A percentile compares a stretch with the other conserved stretches of the same genome.
Conservation (phyloP, 2,329 filamentous ascomycete genomes). For the Exophiala bonariae region DNA sequence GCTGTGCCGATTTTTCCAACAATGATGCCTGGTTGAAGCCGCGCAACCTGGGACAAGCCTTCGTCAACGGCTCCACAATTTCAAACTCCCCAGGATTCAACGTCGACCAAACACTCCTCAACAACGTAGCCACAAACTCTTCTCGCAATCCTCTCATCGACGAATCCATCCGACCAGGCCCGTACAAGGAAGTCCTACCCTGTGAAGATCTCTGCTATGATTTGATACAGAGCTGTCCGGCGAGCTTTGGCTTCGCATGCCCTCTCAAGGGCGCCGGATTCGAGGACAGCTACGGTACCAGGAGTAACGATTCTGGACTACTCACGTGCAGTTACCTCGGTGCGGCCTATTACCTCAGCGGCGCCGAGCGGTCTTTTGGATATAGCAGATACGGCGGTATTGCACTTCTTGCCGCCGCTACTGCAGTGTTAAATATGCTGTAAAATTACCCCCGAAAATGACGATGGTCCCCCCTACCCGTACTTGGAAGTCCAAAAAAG, state of each 20-base stretch:
- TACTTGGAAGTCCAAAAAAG: too few species aligned
- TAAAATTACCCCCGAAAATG: not conserved
- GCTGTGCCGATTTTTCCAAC: constrained; percentile 79
- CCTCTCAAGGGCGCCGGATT: constrained; percentile 54
- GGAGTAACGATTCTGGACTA: constrained; percentile 34
- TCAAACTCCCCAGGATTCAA: constrained; percentile 27
- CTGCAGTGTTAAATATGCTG: constrained; percentile 7
- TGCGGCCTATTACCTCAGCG: constrained; percentile 53
- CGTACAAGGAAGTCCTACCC: constrained; percentile 90
- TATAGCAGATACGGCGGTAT: not conserved
- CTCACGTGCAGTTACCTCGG: constrained; percentile 64
- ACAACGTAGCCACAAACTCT: constrained; percentile 46
- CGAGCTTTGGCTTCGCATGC: constrained; percentile 73
- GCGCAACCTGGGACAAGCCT: constrained; percentile 70
- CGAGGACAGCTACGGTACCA: constrained; percentile 52
- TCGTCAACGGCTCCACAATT: constrained; percentile 66
- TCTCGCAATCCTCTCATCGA: constrained; percentile 77
- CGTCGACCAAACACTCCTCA: constrained; percentile 20
- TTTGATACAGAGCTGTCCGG: constrained; percentile 81
- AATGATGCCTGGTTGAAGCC: constrained; percentile 57
- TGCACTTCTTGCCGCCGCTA: constrained; percentile 9
- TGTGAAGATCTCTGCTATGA: constrained; percentile 86
- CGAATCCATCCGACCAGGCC: constrained; percentile 69
- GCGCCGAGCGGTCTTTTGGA: constrained; percentile 23
- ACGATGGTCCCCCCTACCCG: too few species aligned